Evolutionary conservation across 1,139 yeast species (phyloP), one percentile per base, ranked within the genome.

Genomic region (Yamadazyma songkhlaensis): DNA sequence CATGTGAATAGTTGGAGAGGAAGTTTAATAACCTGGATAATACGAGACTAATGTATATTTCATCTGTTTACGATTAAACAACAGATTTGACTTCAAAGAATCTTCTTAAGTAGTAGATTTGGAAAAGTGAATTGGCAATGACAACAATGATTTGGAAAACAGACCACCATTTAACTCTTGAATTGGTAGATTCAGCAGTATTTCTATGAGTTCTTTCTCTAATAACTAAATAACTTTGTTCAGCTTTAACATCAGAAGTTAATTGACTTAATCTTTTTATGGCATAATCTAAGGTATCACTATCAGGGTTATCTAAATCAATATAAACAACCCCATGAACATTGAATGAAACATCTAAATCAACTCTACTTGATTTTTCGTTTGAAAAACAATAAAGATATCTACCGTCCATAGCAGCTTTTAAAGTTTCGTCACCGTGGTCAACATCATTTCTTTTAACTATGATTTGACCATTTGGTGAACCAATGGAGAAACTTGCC

Each of bases 81-180:
- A 84, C 87, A 27, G 94, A 77, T 57, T 89, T 88, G 42, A 92
- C 97, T 66, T 92, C 98, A 59, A 92, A 92, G 67, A 92, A 92
- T 54, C 97, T 79, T 68, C 85, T 88, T 66, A 92, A 77, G 68
- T 89, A 92, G 68, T 85, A 86, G 48, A 92, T 89, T 65, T 92
- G 98, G 79, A 92, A 92, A 39, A 90, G 52, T 23, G 96, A 86
- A 72, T 89, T 92, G 46, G 77, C 79, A 30, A 84, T 84, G 35
- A 92, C 97, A 44, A 92, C 90, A 40, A 83, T 54, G 47, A 92
- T 72, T 67, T 92, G 98, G 74, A 90, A 85, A 28, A 87, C 75
- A 22, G 96, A 86, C 98, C 98, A 92, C 89, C 95, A 92, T 67
- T 92, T 92, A 53, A 92, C 97, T 58, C 98, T 81, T 40, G 95